These are phyloP conservation scores for Chaetomiaceae sp. DNA, from an alignment of 2,329 filamentous ascomycete species.

Conservation along the genomic window DNA sequence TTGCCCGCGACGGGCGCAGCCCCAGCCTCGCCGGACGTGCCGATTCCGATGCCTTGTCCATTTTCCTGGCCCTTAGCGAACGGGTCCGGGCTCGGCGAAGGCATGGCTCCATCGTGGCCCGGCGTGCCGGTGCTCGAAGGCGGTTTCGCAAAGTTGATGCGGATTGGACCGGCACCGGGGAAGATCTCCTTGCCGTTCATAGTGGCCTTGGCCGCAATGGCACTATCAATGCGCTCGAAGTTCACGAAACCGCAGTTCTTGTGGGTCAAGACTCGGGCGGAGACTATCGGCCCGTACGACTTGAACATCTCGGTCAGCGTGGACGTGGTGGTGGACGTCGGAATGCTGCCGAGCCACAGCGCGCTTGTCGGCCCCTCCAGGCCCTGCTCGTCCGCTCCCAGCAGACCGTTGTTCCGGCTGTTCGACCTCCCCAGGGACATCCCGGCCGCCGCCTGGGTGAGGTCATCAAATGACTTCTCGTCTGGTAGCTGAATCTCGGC, in stretches of 20 bases:
- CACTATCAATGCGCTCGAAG: constrained; percentile 86
- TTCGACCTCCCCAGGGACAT: constrained; percentile 66
- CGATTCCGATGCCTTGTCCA: constrained; percentile 27
- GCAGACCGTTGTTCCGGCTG: constrained; percentile 59
- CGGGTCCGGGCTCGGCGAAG: constrained; percentile 86
- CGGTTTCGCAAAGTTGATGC: constrained; percentile 96
- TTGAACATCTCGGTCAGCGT: constrained; percentile 94
- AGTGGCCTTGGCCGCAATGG: constrained; percentile 76
- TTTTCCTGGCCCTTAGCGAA: constrained; percentile 55
- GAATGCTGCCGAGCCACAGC: constrained; percentile 95
- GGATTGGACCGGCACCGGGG: constrained; percentile 86
- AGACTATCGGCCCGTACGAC: constrained; percentile 84
- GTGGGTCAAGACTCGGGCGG: constrained; percentile 88
- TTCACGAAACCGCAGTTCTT: constrained; percentile 99
- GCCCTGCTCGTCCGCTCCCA: constrained; percentile 69
- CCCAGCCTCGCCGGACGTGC: constrained; percentile 27
- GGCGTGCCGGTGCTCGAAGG: constrained; percentile 85
- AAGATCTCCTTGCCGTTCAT: constrained; percentile 98
- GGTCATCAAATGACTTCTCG: constrained; percentile 70
- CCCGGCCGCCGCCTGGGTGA: constrained; percentile 75
- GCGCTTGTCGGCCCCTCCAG: constrained; percentile 88
- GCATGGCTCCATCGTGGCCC: constrained; percentile 78
- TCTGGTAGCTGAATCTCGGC: constrained; percentile 70
- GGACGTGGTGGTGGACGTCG: constrained; percentile 91
- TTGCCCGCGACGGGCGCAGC: constrained; percentile 33